These are phyloP conservation scores for Barnettozyma vustinii DNA, from an alignment of 805 yeast genomes.

Conservation along the genomic window DNA sequence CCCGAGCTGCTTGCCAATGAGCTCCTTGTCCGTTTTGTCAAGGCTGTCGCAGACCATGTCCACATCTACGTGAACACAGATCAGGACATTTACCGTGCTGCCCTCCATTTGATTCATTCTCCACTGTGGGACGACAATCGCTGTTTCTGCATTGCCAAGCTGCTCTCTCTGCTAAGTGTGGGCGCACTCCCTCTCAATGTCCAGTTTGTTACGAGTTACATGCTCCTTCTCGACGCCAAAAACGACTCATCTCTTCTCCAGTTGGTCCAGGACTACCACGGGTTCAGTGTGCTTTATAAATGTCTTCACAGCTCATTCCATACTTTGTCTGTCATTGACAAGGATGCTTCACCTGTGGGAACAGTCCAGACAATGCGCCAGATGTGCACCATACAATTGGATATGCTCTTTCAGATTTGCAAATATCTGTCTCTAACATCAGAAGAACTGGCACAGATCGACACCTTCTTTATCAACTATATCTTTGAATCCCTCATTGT, in stretches of 20 bases:
- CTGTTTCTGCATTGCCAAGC: constrained; percentile 44
- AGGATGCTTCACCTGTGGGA: constrained; percentile 28
- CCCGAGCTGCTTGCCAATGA: constrained; percentile 13
- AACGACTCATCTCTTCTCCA: constrained; percentile 37
- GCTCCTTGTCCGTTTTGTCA: constrained; percentile 18
- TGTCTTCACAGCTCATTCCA: constrained; percentile 31
- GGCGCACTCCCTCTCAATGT: constrained; percentile 30
- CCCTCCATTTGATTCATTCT: constrained; percentile 29
- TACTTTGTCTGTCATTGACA: constrained; percentile 16
- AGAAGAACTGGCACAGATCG: constrained; percentile 38
- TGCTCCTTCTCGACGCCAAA: constrained; percentile 41
- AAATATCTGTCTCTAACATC: constrained; percentile 40
- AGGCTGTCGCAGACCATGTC: constrained; percentile 22
- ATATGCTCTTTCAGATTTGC: constrained; percentile 51
- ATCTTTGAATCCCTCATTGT: constrained; percentile 42
- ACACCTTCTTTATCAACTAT: constrained; percentile 40
- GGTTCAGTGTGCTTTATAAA: constrained; percentile 41
- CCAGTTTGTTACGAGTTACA: constrained; percentile 37
- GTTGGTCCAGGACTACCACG: constrained; percentile 46
- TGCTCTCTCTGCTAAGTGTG: constrained; percentile 39
- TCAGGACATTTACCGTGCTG: constrained; percentile 33
- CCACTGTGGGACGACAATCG: constrained; percentile 31
- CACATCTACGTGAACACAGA: constrained; percentile 21
- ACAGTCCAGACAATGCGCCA: constrained; percentile 31
- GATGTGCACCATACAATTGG: constrained; percentile 41